Evolutionary conservation across 2,329 filamentous ascomycete species (phyloP).

Genomic region (Talaromyces piceae): DNA sequence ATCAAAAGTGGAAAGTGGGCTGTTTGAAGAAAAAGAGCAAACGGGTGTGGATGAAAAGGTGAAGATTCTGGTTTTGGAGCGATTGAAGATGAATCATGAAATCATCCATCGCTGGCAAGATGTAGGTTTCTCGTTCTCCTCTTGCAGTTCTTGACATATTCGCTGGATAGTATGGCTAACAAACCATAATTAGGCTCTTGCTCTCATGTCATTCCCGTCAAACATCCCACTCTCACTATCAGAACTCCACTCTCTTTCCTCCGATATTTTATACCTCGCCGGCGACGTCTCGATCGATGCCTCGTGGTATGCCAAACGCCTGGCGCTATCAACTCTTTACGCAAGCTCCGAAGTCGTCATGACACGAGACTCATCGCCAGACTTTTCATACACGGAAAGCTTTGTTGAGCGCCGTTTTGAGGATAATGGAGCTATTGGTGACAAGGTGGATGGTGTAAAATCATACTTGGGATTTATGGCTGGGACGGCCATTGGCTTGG

Average conservation of each 20-base stretch:
- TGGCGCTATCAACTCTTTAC: conserved; percentile 58
- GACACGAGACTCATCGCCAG: conserved; percentile 72
- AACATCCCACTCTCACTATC: conserved; percentile 67
- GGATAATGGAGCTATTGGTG: conserved; percentile 59
- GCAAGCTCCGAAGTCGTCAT: conserved; percentile 84
- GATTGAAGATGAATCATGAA: conserved; percentile 65
- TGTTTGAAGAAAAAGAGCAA: conserved; percentile 19
- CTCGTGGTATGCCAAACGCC: conserved; percentile 76
- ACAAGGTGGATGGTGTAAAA: conserved; percentile 55
- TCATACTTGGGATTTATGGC: conserved; percentile 80
- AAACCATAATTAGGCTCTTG: conserved; percentile 59
- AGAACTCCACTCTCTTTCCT: conserved; percentile 74
- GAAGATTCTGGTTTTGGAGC: conserved; percentile 64
- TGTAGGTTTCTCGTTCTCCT: no score
- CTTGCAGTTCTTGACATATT: not conserved
- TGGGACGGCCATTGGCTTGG: conserved; percentile 67
- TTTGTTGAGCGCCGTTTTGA: conserved; percentile 71
- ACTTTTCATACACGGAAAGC: conserved; percentile 67
- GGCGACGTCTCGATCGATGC: conserved; percentile 76
- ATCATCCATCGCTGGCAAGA: conserved; percentile 79
- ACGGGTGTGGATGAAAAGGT: conserved; percentile 57
- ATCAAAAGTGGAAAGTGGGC: conserved; percentile 25
- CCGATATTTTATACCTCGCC: conserved; percentile 85
- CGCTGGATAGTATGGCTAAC: conserved; percentile 6
- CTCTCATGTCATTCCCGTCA: conserved; percentile 77